Base-by-base conservation (phyloP, 352 stramenopile genomes). In the Blastocystis sp. region DNA sequence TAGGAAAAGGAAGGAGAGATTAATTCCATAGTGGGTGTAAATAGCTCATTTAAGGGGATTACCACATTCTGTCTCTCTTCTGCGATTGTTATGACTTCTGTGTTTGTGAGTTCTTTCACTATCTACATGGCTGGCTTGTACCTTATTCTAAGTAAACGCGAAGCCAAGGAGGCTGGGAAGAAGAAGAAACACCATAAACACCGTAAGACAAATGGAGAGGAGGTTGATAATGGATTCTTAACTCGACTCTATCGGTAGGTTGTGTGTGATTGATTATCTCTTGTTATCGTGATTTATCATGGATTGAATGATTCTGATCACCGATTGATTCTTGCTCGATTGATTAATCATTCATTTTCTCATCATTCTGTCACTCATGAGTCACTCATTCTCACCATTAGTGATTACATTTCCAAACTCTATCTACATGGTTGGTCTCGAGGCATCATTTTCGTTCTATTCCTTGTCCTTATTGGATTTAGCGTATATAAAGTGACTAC, bases 51-150 rank as follows among this genome's bases (percentile, higher is more conserved):
- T 27, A 88, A 77, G 11, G 77, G 77, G 6, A 88, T 88, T 40
- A 9, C 22, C 27, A 77, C 58, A 2, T 88, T 88, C 57, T 88
- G 58, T n/a, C n/a, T 88, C 4, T 88, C 77, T 33, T 88, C 77
- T 24, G 62, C 58, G 0, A 0, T 88, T 17, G 77, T 88, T 11
- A 88, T 88, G 77, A 81, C 44, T 1, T 81, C 3, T 27, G 70
- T 81, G 9, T 81, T 81, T 54, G n/a, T 81, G 48, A 60, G 48
- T 1, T 48, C 44, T 7, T 75, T 88, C 27, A 88, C 62, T n/a
- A 35, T 57, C 24, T 88, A 51, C 24, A 15, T 88, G 0, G 62
- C 77, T 27, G 13, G 48, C 5, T 9, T 81, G 5, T 59, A 0
- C 2, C 9, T 81, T 2, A 81, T 40, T 35, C 59, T 81, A 33